Conservation (phyloP, 192 early-diverging fungal species). For the Coemansia biformis region DNA sequence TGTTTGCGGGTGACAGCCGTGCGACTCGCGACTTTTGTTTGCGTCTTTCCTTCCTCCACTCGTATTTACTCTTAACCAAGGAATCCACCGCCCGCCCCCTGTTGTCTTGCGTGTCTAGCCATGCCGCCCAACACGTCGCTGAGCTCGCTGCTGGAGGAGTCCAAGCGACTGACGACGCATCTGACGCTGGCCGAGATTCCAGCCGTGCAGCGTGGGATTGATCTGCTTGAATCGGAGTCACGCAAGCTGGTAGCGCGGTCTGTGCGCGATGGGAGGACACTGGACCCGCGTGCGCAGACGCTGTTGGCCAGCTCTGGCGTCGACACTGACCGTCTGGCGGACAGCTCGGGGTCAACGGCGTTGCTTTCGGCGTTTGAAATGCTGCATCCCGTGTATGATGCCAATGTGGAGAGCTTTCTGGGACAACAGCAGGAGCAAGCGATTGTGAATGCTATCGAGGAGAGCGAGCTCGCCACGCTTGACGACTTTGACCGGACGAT, state of each 20-base stretch:
- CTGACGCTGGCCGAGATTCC: constrained; percentile 64
- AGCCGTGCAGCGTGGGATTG: constrained; percentile 75
- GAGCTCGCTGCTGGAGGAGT: constrained; percentile 63
- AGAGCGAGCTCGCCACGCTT: constrained; percentile 56
- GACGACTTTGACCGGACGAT: constrained; percentile 63
- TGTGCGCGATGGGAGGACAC: constrained; percentile 25
- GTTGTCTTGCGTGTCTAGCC: too few species aligned
- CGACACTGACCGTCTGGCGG: constrained; percentile 66
- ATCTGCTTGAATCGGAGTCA: constrained; percentile 83
- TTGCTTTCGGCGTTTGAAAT: constrained; percentile 69
- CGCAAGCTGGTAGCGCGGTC: constrained; percentile 60
- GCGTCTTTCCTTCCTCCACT: too few species aligned
- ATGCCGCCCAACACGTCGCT: constrained; percentile 21
- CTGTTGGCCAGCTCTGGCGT: constrained; percentile 76
- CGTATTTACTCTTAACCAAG: constrained; percentile 3
- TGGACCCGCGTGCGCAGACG: constrained; percentile 53
- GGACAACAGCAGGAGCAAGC: constrained; percentile 69
- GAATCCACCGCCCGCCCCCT: too few species aligned
- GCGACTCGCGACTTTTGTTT: too few species aligned
- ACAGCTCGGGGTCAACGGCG: constrained; percentile 59
- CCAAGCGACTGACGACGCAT: constrained; percentile 68
- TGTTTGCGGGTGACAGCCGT: too few species aligned
- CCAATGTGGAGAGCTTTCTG: constrained; percentile 78
- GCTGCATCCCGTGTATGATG: constrained; percentile 68
- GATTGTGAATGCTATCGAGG: constrained; percentile 71